phyloP scores from a whole-genome alignment of 331 rosid species.

The Ulmus americana region DNA sequence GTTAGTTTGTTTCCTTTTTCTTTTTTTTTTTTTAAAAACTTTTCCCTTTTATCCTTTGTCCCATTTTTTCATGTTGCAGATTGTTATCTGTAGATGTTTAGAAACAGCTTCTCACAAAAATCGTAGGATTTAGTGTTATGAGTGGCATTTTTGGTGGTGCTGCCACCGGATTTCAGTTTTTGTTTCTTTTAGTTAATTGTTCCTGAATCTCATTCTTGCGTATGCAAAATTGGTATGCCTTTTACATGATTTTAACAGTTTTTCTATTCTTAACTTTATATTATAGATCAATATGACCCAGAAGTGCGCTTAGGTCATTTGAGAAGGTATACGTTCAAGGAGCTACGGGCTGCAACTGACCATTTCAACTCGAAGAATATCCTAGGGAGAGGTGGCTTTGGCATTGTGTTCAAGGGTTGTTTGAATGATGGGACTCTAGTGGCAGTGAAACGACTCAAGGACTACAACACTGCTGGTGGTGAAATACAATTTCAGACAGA shows the following conservation, averaged over 20 bases:
- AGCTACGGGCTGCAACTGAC: conserved; percentile 84
- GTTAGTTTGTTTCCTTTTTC: conserved; percentile 32
- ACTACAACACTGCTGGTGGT: conserved; percentile 84
- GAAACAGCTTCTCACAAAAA: neutral
- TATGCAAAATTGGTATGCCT: neutral
- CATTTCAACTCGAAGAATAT: conserved; percentile 86
- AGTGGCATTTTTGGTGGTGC: neutral
- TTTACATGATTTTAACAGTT: neutral
- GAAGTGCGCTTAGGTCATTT: conserved; percentile 94
- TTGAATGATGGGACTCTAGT: conserved; percentile 73
- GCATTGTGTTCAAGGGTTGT: conserved; percentile 84
- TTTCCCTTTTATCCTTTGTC: neutral
- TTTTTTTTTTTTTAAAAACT: neutral
- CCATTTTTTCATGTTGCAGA: too few species aligned
- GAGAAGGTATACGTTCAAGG: conserved; percentile 82
- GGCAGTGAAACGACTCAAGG: conserved; percentile 92
- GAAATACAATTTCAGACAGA: conserved; percentile 98
- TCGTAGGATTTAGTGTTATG: too few species aligned
- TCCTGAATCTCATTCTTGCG: neutral
- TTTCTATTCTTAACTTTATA: conserved; percentile 18
- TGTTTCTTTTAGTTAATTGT: neutral
- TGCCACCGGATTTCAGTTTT: neutral
- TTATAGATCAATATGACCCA: conserved; percentile 89
- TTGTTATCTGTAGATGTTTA: neutral
- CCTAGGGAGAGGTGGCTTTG: conserved; percentile 96